These are phyloP conservation scores for Candolleomyces eurysporus DNA, from an alignment of 768 basidiomycete genomes.

Conservation along the genomic window DNA sequence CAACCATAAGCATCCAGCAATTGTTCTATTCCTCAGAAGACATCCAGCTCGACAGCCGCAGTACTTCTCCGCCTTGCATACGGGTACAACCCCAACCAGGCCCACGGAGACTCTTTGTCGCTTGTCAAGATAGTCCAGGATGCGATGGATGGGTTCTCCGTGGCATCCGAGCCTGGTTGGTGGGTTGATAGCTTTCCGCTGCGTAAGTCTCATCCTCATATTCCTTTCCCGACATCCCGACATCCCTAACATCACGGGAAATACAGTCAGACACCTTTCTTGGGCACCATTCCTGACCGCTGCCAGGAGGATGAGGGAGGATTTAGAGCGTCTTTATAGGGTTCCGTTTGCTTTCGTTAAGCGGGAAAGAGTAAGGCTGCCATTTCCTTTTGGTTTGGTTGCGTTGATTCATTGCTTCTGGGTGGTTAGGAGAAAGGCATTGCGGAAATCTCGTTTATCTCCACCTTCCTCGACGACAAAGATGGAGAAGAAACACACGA, in stretches of 20 bases:
- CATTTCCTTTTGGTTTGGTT: too few relatives aligned
- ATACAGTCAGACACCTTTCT: constrained; percentile 27
- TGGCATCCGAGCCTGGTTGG: constrained; percentile 32
- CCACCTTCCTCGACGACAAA: constrained; percentile 20
- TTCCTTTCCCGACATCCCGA: too few relatives aligned
- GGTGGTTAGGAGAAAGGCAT: constrained; percentile 12
- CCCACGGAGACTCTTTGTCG: constrained; percentile 15
- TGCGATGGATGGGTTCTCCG: constrained; percentile 31
- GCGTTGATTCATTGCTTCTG: background rate
- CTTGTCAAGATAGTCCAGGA: constrained; percentile 31
- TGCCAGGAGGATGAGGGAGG: constrained; percentile 21
- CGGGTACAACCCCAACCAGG: constrained; percentile 18
- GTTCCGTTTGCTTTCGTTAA: constrained; percentile 29
- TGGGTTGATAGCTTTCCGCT: constrained; percentile 28
- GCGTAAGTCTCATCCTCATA: constrained; percentile 14
- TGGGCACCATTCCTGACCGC: constrained; percentile 31
- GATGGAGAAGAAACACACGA: constrained; percentile 12
- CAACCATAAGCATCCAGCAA: background rate
- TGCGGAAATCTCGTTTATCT: constrained; percentile 18
- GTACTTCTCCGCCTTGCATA: constrained; percentile 22
- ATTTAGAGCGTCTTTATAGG: constrained; percentile 25
- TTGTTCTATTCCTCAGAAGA: background rate
- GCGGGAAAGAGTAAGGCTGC: constrained; percentile 7
- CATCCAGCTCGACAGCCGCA: constrained; percentile 19
- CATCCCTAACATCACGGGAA: too few relatives aligned